These are phyloP conservation scores for Leptoxyphium fumago DNA, from an alignment of 2,329 filamentous ascomycete species.

Conservation along the genomic window DNA sequence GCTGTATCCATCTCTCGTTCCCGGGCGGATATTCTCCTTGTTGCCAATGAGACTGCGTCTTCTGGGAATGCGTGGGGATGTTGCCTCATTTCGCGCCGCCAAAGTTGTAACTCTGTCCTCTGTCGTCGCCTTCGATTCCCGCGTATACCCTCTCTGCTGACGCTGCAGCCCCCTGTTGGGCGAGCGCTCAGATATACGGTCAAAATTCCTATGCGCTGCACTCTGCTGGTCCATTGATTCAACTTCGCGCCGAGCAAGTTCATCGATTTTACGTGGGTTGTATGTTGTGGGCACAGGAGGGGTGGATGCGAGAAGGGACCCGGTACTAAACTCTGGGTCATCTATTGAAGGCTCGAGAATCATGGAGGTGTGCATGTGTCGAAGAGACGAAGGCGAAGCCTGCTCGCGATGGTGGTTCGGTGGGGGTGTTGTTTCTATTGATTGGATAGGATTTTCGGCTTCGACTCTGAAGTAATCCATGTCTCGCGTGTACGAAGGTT, in stretches of 20 bases:
- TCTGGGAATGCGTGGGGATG: conserved; percentile 1
- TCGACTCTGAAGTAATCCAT: conserved; percentile 15
- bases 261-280: conserved; percentile 22
- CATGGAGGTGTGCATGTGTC: conserved; percentile 14
- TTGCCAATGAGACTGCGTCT: conserved; percentile 14
- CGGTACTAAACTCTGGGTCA: conserved; percentile 29
- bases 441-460: conserved; percentile 25
- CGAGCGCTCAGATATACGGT: not conserved
- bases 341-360: conserved; percentile 11
- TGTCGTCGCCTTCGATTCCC: not conserved
- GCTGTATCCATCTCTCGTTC: conserved; percentile 1
- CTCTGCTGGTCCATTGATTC: conserved; percentile 23
- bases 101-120: not conserved
- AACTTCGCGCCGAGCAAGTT: conserved; percentile 28
- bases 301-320: conserved; percentile 33
- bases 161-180: not conserved
- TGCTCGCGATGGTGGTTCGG: conserved; percentile 13
- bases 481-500: conserved; percentile 9
- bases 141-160: not conserved
- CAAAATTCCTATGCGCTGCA: conserved; percentile 12
- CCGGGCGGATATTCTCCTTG: conserved; percentile 16
- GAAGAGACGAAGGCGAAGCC: conserved; percentile 10
- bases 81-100: conserved; percentile 1
- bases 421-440: conserved; percentile 28
- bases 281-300: conserved; percentile 22